Conservation (phyloP, 495 filamentous ascomycete genomes). For the Trichoderma gamsii region DNA sequence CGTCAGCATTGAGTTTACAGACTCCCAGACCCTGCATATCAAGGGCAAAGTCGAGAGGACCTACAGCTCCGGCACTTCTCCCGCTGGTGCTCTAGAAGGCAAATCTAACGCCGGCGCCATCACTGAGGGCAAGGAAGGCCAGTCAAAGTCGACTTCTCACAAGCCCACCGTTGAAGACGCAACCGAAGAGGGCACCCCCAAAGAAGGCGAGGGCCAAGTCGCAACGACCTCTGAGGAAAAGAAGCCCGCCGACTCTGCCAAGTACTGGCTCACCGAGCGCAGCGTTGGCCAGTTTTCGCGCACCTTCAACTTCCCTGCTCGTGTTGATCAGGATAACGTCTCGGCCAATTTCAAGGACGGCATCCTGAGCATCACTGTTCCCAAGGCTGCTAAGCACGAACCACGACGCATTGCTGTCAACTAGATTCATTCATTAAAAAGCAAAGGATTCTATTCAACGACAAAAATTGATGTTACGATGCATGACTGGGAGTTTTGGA, state of each 20-base stretch:
- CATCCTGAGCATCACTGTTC: conserved; percentile 60
- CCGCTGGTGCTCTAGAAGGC: conserved; percentile 31
- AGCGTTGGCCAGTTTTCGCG: conserved; percentile 73
- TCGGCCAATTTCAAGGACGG: conserved; percentile 58
- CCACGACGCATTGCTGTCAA: conserved; percentile 20
- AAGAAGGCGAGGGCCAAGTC: conserved; percentile 15
- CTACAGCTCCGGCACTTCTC: conserved; percentile 37
- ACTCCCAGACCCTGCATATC: conserved; percentile 60
- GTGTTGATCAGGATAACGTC: conserved; percentile 74
- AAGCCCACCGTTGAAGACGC: conserved; percentile 62
- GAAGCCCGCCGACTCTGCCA: conserved; percentile 26
- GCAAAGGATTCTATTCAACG: background rate
- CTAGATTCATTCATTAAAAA: background rate
- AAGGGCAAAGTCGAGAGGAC: conserved; percentile 53
- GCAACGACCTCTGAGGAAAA: conserved; percentile 21
- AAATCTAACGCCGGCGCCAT: conserved; percentile 20
- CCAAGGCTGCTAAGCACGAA: conserved; percentile 58
- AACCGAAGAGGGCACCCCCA: conserved; percentile 12
- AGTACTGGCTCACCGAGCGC: conserved; percentile 80
- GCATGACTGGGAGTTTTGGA: background rate
- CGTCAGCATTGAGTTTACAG: conserved; percentile 71
- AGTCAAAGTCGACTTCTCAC: conserved; percentile 31
- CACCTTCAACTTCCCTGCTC: conserved; percentile 67
- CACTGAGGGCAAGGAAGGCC: conserved; percentile 29
- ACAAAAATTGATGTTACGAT: background rate